phyloP scores from a whole-genome alignment of 495 filamentous ascomycete species.

The Margaritispora aquatica region DNA sequence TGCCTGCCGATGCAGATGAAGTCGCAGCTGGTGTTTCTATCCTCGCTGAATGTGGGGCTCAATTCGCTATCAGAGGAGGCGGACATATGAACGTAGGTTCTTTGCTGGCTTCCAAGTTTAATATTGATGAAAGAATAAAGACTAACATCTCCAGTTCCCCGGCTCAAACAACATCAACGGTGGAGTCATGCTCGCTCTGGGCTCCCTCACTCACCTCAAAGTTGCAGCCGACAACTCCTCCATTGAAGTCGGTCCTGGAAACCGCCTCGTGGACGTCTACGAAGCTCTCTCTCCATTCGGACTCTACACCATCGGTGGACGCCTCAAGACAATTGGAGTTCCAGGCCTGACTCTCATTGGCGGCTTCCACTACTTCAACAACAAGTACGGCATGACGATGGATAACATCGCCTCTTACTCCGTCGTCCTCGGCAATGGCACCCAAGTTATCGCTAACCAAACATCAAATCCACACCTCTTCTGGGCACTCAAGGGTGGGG shows the following conservation, averaged over 20 bases:
- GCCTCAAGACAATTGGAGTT: constrained; percentile 45
- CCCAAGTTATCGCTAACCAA: constrained; percentile 39
- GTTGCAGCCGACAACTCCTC: constrained; percentile 24
- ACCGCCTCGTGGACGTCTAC: constrained; percentile 44
- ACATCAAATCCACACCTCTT: constrained; percentile 40
- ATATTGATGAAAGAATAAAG: neutral
- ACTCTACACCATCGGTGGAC: constrained; percentile 42
- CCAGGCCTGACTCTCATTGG: constrained; percentile 40
- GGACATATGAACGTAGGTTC: constrained; percentile 23
- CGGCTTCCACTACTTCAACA: constrained; percentile 35
- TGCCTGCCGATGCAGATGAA: neutral
- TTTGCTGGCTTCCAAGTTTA: too few relatives aligned
- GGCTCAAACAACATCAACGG: constrained; percentile 28
- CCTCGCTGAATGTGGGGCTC: neutral
- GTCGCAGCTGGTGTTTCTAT: neutral
- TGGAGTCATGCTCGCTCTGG: constrained; percentile 29
- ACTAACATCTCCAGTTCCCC: neutral
- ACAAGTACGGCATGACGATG: constrained; percentile 37
- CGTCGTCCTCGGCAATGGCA: constrained; percentile 44
- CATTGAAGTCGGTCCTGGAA: constrained; percentile 31
- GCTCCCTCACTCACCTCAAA: constrained; percentile 24
- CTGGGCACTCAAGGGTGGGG: constrained; percentile 49
- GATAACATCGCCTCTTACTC: constrained; percentile 34
- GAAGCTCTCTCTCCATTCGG: constrained; percentile 30
- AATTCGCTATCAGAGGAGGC: constrained; percentile 32